Percentiles rank a stretch among this genome's conserved stretches.
Conservation (phyloP, 2,329 filamentous ascomycete genomes). For the Epichloe typhina region DNA sequence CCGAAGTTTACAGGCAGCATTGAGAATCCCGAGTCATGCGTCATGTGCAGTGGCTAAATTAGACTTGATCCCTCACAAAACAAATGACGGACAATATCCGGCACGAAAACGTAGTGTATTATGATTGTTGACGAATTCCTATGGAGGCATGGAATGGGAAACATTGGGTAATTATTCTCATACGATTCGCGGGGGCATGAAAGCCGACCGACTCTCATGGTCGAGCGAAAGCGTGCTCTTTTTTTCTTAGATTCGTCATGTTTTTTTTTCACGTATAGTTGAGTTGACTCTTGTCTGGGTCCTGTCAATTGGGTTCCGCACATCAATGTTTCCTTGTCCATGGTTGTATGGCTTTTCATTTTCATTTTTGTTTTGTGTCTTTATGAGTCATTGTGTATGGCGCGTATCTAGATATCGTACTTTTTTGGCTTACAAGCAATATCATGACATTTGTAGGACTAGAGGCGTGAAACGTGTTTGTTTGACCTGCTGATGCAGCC, state of each 20-base stretch:
- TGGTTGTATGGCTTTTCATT: not conserved
- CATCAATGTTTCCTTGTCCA: not conserved
- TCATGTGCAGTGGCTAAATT: slow-evolving; percentile 89
- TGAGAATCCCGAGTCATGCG: slow-evolving; percentile 85
- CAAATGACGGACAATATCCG: not conserved
- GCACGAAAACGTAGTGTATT: slow-evolving; percentile 9
- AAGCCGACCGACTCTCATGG: not conserved
- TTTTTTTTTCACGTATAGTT: not conserved
- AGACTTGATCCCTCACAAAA: not conserved
- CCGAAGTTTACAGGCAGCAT: slow-evolving; percentile 56
- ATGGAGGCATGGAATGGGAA: slow-evolving; percentile 15
- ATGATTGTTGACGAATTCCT: slow-evolving; percentile 18
- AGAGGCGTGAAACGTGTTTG: not conserved
- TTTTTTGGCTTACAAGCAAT: not conserved
- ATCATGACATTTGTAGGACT: not conserved
- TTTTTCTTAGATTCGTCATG: not conserved
- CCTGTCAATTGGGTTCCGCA: not conserved
- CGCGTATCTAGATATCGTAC: not conserved
- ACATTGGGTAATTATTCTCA: slow-evolving; percentile 3
- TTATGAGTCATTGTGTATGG: not conserved
- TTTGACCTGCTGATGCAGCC: not conserved
- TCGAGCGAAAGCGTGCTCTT: slow-evolving; percentile 1
- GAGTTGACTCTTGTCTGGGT: not conserved
- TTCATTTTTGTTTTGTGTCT: not conserved
- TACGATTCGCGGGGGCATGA: slow-evolving; percentile 1